Evolutionary conservation across 768 basidiomycete species (phyloP).

Genomic region (Erythrobasidium yunnanense): DNA sequence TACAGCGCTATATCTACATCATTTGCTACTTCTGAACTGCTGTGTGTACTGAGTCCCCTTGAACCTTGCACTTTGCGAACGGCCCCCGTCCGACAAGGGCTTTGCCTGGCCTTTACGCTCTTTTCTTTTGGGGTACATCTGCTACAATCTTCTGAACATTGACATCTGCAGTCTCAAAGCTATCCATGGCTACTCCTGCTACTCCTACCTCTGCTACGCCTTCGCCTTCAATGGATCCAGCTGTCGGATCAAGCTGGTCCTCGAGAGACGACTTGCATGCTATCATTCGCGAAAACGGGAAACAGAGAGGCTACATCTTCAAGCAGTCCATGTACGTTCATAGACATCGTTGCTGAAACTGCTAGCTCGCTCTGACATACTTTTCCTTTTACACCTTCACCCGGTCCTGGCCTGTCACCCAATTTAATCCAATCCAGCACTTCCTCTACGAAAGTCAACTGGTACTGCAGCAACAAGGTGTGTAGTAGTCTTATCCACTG

Average conservation of each 20-base stretch:
- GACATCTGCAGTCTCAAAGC: too few species aligned
- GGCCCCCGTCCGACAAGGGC: too few species aligned
- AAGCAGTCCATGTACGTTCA: conserved; percentile 6
- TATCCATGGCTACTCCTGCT: too few species aligned
- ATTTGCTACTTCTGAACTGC: too few species aligned
- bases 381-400: neutral
- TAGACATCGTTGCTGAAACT: neutral
- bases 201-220: too few species aligned
- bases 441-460: conserved; percentile 1
- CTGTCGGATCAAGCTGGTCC: neutral
- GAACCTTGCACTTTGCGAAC: too few species aligned
- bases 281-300: neutral
- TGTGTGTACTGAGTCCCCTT: too few species aligned
- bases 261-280: conserved; percentile 8
- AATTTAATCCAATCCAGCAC: too few species aligned
- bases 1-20: too few species aligned
- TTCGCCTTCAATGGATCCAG: neutral
- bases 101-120: too few species aligned
- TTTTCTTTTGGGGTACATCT: too few species aligned
- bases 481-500: neutral
- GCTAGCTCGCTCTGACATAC: neutral
- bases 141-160: too few species aligned
- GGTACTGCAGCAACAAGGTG: conserved; percentile 22
- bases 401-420: neutral
- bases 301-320: conserved; percentile 12